Conservation (phyloP, 306 rosid genomes). For the Cicer chorassanicum region DNA sequence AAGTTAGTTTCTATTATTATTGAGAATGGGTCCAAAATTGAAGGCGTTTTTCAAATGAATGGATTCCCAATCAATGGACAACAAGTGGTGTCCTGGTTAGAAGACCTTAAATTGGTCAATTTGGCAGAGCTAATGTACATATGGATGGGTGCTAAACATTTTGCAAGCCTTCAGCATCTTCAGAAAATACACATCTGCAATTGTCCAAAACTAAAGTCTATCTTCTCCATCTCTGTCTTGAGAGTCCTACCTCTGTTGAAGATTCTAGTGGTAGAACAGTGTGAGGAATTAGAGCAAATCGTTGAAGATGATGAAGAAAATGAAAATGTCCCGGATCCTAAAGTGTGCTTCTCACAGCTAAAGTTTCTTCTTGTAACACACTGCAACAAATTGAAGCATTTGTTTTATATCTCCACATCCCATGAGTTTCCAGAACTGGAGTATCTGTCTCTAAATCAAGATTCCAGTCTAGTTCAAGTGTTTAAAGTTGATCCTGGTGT, state of each 20-base stretch:
- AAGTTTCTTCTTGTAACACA: background rate
- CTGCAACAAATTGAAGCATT: conserved; percentile 33
- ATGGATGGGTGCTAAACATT: conserved; percentile 23
- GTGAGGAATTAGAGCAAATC: conserved; percentile 36
- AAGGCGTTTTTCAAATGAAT: conserved; percentile 16
- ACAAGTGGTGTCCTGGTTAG: background rate
- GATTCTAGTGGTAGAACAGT: background rate
- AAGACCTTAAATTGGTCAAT: background rate
- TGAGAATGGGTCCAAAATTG: background rate
- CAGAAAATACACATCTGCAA: background rate
- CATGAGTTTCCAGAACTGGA: conserved; percentile 18
- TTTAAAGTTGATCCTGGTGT: background rate
- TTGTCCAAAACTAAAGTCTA: conserved; percentile 19
- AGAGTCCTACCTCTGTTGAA: conserved; percentile 34
- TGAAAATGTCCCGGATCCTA: background rate
- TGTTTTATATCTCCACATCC: background rate
- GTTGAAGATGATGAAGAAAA: conserved; percentile 19
- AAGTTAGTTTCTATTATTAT: background rate
- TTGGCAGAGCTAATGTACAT: conserved; percentile 15
- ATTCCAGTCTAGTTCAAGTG: conserved; percentile 14
- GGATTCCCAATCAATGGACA: background rate
- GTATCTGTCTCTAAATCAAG: background rate
- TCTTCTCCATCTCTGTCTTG: conserved; percentile 22
- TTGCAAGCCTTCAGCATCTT: conserved; percentile 29
- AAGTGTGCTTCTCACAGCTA: background rate